Percentiles rank a stretch among this genome's conserved stretches.
These are phyloP conservation scores for Climacium dendroides DNA, from an alignment of 225 moss, liverwort and hornwort species.

Conservation along the genomic window DNA sequence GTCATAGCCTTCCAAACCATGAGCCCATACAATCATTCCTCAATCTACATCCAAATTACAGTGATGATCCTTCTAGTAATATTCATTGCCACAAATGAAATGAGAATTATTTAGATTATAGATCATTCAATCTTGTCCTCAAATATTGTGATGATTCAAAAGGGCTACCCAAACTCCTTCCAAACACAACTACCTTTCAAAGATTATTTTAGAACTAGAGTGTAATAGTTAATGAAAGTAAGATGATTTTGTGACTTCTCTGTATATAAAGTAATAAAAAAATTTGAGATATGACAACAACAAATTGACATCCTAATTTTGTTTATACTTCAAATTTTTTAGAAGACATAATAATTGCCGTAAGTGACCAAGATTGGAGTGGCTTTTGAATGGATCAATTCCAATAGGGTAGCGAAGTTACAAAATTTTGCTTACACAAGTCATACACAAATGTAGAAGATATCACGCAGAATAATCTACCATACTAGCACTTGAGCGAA, in stretches of 20 bases:
- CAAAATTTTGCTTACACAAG: not conserved
- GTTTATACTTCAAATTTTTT: not conserved
- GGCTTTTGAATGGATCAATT: not conserved
- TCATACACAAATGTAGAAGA: too few species aligned
- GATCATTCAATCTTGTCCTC: not conserved
- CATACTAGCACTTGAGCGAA: too few species aligned
- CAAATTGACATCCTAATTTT: too few species aligned
- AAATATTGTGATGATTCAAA: not conserved
- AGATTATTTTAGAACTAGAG: accelerated
- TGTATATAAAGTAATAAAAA: not conserved
- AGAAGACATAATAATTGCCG: not conserved
- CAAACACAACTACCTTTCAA: not conserved
- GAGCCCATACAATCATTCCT: not conserved
- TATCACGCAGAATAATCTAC: too few species aligned
- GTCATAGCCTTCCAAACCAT: not conserved
- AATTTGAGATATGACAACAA: not conserved
- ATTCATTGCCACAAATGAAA: not conserved
- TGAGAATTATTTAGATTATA: not conserved
- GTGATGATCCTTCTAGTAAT: not conserved
- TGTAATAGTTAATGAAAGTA: not conserved
- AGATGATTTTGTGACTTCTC: not conserved
- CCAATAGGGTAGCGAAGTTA: not conserved
- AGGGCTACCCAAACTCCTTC: not conserved
- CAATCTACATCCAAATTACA: not conserved
- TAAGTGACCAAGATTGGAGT: not conserved